These are phyloP conservation scores for Aureoboletus auriporus DNA, from an alignment of 768 basidiomycete species.

Conservation along the genomic window DNA sequence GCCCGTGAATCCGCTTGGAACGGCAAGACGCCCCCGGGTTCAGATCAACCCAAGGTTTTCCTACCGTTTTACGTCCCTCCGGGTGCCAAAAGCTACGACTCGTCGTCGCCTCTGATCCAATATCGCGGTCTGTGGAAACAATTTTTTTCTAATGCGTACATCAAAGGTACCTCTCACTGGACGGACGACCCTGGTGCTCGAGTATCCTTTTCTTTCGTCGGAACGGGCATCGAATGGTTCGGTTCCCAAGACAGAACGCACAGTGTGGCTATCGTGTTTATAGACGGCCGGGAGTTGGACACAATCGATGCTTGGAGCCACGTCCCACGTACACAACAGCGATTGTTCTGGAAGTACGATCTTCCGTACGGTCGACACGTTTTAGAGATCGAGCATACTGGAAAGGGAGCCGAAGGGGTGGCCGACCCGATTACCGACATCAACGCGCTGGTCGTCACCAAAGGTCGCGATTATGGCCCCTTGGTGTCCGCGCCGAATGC, in stretches of 20 bases:
- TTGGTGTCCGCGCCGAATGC: background rate
- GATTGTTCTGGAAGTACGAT: slow-evolving; percentile 58
- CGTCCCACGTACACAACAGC: slow-evolving; percentile 47
- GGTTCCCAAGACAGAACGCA: slow-evolving; percentile 53
- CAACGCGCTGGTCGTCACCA: slow-evolving; percentile 66
- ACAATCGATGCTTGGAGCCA: slow-evolving; percentile 44
- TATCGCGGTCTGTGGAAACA: slow-evolving; percentile 61
- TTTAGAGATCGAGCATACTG: slow-evolving; percentile 59
- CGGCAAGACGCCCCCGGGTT: slow-evolving; percentile 49
- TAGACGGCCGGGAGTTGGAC: slow-evolving; percentile 49
- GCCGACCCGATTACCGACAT: slow-evolving; percentile 43
- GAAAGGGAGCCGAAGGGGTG: slow-evolving; percentile 34
- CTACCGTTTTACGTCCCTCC: slow-evolving; percentile 71
- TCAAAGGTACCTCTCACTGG: slow-evolving; percentile 47
- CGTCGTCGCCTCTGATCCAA: slow-evolving; percentile 60
- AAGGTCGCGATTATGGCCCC: slow-evolving; percentile 24
- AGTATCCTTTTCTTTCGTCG: slow-evolving; percentile 58
- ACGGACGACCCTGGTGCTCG: slow-evolving; percentile 48
- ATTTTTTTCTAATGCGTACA: slow-evolving; percentile 46
- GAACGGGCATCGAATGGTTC: slow-evolving; percentile 78
- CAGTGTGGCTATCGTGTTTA: slow-evolving; percentile 51
- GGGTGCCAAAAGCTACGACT: slow-evolving; percentile 68
- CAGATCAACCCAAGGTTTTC: slow-evolving; percentile 45
- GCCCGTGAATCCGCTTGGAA: slow-evolving; percentile 61
- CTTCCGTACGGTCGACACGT: slow-evolving; percentile 52